phyloP scores from a whole-genome alignment of 2,329 filamentous ascomycete genomes.

The Fusarium armeniacum region DNA sequence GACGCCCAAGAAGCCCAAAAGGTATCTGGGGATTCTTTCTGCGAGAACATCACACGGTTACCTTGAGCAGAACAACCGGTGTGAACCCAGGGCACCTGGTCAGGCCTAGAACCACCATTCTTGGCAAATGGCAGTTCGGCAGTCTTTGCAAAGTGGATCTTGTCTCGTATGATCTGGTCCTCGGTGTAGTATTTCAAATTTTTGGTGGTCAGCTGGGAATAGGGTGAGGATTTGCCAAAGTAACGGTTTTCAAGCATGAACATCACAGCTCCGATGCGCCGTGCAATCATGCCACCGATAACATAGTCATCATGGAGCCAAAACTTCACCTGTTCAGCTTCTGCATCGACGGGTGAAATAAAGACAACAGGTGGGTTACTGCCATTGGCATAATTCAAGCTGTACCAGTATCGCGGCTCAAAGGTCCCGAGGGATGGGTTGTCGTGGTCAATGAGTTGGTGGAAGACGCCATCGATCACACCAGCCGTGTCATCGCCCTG shows the following conservation, averaged over 20 bases:
- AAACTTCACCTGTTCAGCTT: conserved; percentile 15
- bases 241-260: conserved; percentile 11
- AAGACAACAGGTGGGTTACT: conserved; percentile 4
- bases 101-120: background rate
- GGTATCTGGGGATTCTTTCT: background rate
- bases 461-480: conserved; percentile 1
- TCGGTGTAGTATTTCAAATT: conserved; percentile 13
- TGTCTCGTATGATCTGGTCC: conserved; percentile 13
- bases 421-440: conserved; percentile 10
- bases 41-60: conserved; percentile 7
- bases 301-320: conserved; percentile 17
- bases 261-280: conserved; percentile 8
- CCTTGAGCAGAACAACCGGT: conserved; percentile 13
- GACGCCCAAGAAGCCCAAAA: conserved; percentile 15
- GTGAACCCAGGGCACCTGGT: conserved; percentile 11
- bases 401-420: conserved; percentile 20
- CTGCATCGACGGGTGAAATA: background rate
- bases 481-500: background rate
- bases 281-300: conserved; percentile 18
- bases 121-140: conserved; percentile 1
- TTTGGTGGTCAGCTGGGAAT: conserved; percentile 2
- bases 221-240: conserved; percentile 14
- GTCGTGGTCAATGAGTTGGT: conserved; percentile 12
- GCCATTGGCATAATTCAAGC: conserved; percentile 13
- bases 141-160: conserved; percentile 9